Base-by-base conservation (phyloP, 208 protist genomes). In the Leishmania braziliensis region DNA sequence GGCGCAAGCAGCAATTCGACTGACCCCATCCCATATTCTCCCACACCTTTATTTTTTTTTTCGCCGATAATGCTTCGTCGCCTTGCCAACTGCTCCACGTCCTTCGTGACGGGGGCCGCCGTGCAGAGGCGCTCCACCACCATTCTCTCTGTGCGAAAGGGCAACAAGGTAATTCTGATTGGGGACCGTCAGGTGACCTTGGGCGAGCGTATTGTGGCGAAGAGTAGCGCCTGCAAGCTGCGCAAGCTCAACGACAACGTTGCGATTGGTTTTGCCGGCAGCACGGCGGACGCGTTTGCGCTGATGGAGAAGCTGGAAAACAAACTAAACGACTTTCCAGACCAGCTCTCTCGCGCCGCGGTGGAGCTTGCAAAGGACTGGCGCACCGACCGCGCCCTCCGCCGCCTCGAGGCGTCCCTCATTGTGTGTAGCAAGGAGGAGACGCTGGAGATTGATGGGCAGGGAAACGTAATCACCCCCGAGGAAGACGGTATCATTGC, bases 301-400 rank as follows among this genome's bases (percentile, higher is more conserved):
- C 85, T 99, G n/a, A 97, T 99, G 91, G 98, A 99, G 83, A 97
- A 97, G 81, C 87, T 99, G 3, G 97, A 99, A 82, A 92, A 88
- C 73, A 98, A 98, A 85, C 83, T 99, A 4, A 93, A 93, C 68
- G 97, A 99, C 86, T 98, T 98, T 80, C 95, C 97, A 5, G 92
- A 96, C 54, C 96, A 99, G 77, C 91, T 99, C 16, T 93, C 97
- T 23, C 94, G 98, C 26, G 93, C 96, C 0, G 98, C 95, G 53
- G 97, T 99, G 26, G 97, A 99, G 86, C 87, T 99, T n/a, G 97
- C 97, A 4, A 98, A 99, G 89, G 91, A 97, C 74, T 99, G 98
- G 98, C 93, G 98, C 79, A 98, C 95, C 9, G 98, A 99, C 81
- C 97, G 97, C 72, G 96, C 92, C 23, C 90, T 99, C 58, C 93